Percentiles rank a stretch among this genome's conserved stretches.
These are phyloP conservation scores for Beauveria sp. DNA, from an alignment of 2,329 filamentous ascomycete genomes.

Conservation along the genomic window DNA sequence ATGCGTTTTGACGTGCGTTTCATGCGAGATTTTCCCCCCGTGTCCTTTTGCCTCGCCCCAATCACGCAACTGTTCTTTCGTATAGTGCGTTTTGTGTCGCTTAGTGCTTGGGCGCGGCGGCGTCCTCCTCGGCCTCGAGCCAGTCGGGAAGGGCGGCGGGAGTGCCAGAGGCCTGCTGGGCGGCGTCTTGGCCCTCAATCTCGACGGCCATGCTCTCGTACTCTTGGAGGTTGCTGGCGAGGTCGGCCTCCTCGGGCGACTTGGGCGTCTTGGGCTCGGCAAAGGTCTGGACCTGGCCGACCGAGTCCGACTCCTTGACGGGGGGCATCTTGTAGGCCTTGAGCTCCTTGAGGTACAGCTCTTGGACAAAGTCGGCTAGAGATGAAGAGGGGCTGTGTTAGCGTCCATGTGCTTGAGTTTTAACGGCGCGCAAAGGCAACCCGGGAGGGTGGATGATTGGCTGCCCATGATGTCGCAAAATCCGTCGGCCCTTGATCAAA, in stretches of 20 bases:
- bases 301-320: conserved; percentile 78
- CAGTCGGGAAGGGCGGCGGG: conserved; percentile 58
- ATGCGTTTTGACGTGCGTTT: too few species aligned
- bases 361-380: conserved; percentile 91
- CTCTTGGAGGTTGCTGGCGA: conserved; percentile 83
- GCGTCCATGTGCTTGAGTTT: neutral
- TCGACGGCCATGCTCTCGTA: conserved; percentile 94
- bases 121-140: conserved; percentile 74
- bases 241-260: conserved; percentile 89
- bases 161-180: conserved; percentile 49
- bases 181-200: conserved; percentile 75
- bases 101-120: conserved; percentile 47
- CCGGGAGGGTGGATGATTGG: neutral
- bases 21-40: too few species aligned
- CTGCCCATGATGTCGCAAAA: neutral
- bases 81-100: neutral
- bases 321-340: conserved; percentile 85
- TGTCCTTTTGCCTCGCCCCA: neutral
- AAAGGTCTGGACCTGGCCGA: conserved; percentile 90
- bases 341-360: conserved; percentile 93
- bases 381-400: neutral
- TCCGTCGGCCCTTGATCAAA: neutral
- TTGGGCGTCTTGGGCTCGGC: conserved; percentile 67
- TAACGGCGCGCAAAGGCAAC: too few species aligned
- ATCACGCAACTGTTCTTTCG: neutral